Evolutionary conservation across 78 protist genomes (phyloP).

Genomic region (Dictyostelium capitatum): DNA sequence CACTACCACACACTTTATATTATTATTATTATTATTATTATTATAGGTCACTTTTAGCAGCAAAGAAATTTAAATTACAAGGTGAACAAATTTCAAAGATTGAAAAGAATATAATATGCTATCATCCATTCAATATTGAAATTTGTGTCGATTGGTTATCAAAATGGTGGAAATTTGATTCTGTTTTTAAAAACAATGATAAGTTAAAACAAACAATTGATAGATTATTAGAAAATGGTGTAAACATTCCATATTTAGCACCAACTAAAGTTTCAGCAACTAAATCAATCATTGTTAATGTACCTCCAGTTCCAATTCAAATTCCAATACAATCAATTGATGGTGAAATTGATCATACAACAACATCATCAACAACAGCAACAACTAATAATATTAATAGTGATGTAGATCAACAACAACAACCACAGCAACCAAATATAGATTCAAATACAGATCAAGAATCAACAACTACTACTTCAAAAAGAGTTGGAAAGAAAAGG

Average conservation of each 20-base stretch:
- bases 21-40: background rate
- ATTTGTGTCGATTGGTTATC: conserved; percentile 27
- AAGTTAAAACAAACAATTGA: conserved; percentile 6
- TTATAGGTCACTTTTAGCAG: conserved; percentile 38
- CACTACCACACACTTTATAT: too few species aligned
- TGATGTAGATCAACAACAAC: background rate
- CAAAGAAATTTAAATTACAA: conserved; percentile 5
- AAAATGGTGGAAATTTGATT: conserved; percentile 9
- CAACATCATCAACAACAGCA: background rate
- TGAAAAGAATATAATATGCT: conserved; percentile 14
- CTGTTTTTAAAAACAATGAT: background rate
- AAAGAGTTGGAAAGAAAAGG: too few species aligned
- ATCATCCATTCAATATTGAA: conserved; percentile 30
- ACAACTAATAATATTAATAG: background rate
- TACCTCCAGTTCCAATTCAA: background rate
- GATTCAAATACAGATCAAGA: background rate
- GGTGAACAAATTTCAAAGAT: conserved; percentile 56
- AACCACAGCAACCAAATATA: background rate
- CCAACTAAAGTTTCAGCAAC: background rate
- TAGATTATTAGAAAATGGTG: conserved; percentile 18
- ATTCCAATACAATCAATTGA: background rate
- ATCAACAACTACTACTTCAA: too few species aligned
- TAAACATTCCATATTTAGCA: conserved; percentile 8
- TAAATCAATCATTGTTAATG: background rate
- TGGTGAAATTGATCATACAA: background rate